Evolutionary conservation across 2,329 filamentous ascomycete species (phyloP), one percentile per base, ranked within the genome.

Genomic region (Ceratocystiopsis minuta): DNA sequence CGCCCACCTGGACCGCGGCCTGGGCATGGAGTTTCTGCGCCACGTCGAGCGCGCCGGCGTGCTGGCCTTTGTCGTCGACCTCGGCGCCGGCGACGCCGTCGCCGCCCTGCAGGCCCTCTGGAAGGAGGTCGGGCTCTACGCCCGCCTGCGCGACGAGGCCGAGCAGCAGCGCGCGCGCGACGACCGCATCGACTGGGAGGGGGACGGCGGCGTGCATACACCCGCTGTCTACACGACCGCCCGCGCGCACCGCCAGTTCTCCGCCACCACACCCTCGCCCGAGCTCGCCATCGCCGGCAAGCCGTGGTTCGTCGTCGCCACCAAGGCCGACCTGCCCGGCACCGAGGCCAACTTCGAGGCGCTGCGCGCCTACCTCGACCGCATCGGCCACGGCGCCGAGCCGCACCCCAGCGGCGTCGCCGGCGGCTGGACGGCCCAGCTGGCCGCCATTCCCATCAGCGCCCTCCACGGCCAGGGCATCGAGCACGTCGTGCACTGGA

Each of bases 281-380:
- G 66, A 59, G n/a, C 55, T 82, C n/a, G 75, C 80, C 35, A 92
- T 96, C 49, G 81, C 82, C n/a, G 74, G 73, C 32, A 98, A 98
- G 62, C 87, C 90, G 1, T 98, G 90, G 90, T 90, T 93, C 53
- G 87, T 95, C 6, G 77, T 95, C 36, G 88, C 84, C 1, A 95
- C 87, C 16, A 96, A 96, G 60, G 87, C 84, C 1, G 88, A 96
- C 56, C 57, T 93, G 42, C 73, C 78, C 4, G 71, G 70, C 3
- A 93, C 90, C 2, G 72, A 86, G 56, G 70, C 75, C 18, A 92
- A 90, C 55, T 98, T 84, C 56, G 60, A 58, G 33, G 60, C 63
- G 40, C 62, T 98, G 50, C 75, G 76, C 49, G 60, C 61, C 10
- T 94, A 95, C 58, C 60, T 98, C 4, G 65, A 70, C 5, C 63